Base-by-base conservation (phyloP, 257 asterid genomes). In the Solanum verrucosum region DNA sequence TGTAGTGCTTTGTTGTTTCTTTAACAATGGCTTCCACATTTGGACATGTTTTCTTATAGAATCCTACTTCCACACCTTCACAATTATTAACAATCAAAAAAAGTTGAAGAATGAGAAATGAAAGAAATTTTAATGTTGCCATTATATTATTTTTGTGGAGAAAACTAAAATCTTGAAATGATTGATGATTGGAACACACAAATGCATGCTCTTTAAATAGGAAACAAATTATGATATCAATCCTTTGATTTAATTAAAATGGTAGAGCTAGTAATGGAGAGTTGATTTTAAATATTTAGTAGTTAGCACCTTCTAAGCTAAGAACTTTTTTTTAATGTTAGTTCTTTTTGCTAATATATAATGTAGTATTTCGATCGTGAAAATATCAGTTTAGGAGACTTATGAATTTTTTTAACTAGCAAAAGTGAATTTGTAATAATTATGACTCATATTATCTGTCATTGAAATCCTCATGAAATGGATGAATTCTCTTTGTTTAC, bases 31-130 rank as follows among this genome's bases (percentile, higher is more conserved):
- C 65, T 18, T 89, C 89, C 3, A 91, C 86, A n/a, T 87, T 2
- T 18, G 93, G 93, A 59, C 93, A 92, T 68, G 88, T 72, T 42
- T 85, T 18, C 29, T 84, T 1, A 71, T 92, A 92, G 83, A 59
- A 92, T 18, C 90, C 91, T 16, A 90, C 84, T 49, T 63, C 73
- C 71, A 95, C 90, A 6, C 40, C 70, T 87, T 91, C 93, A 33
- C 91, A 27, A n/a, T 63, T 63, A 68, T 25, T 60, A 12, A 84
- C 89, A 3, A 68, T 83, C 2, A 84, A 59, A n/a, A 89, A 20
- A 16, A 87, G n/a, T 42, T 87, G 91, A 87, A 91, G n/a, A 84
- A 84, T 40, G 78, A 88, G 78, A 91, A 88, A 59, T 6, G 84
- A 71, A 15, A 87, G 29, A 56, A 46, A 88, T 88, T 92, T 91